Evolutionary conservation across 1,284 basidiomycete species (phyloP).

Genomic region (Malassezia caprae): DNA sequence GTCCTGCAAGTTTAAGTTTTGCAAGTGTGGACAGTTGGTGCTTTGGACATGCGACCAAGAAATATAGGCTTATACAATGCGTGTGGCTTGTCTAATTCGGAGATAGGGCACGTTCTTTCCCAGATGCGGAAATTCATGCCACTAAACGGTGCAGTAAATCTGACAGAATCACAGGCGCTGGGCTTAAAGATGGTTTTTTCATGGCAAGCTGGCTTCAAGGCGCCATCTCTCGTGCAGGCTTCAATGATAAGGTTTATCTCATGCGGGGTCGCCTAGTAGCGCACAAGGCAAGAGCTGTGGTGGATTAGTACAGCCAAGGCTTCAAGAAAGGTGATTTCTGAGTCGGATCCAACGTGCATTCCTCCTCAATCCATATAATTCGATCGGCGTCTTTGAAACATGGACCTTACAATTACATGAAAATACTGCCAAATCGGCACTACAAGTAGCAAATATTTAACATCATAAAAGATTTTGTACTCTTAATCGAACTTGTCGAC

Average conservation of each 20-base stretch:
- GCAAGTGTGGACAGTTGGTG: too few relatives aligned
- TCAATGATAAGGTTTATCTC: not conserved
- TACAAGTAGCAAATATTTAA: not conserved
- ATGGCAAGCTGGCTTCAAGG: not conserved
- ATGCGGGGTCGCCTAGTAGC: too few relatives aligned
- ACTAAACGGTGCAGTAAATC: not conserved
- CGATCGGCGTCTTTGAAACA: too few relatives aligned
- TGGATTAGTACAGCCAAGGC: not conserved
- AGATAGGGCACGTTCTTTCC: constrained; percentile 1
- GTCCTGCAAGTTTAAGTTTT: too few relatives aligned
- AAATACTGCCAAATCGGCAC: not conserved
- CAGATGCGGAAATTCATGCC: not conserved
- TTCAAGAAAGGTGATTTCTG: not conserved
- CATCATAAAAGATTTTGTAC: not conserved
- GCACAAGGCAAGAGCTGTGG: too few relatives aligned
- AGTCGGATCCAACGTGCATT: not conserved
- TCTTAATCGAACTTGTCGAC: not conserved
- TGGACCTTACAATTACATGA: not conserved
- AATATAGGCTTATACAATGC: too few relatives aligned
- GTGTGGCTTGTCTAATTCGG: too few relatives aligned
- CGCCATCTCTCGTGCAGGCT: not conserved
- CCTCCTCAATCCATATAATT: too few relatives aligned
- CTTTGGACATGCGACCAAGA: too few relatives aligned
- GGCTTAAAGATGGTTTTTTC: not conserved
- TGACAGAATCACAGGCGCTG: not conserved